A percentile compares a stretch with the other conserved stretches of the same genome.
These are phyloP conservation scores for Parsonsia alboflavescens DNA, from an alignment of 257 asterid species.

Conservation along the genomic window DNA sequence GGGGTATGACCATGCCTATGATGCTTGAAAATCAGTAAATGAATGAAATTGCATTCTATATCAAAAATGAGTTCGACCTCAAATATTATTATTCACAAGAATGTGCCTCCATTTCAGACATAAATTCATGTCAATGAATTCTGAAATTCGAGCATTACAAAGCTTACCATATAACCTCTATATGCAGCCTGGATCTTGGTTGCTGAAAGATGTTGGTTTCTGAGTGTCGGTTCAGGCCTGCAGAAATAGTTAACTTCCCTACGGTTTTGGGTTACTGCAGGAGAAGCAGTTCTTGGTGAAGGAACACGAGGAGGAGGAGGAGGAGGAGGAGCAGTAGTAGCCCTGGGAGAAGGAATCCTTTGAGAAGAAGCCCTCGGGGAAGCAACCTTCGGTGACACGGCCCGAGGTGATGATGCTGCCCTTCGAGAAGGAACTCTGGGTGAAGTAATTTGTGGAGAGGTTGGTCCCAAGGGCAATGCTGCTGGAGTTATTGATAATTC, in stretches of 20 bases:
- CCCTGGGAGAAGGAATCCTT: conserved; percentile 26
- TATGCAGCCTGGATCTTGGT: conserved; percentile 78
- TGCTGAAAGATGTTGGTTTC: conserved; percentile 55
- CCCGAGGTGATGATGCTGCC: conserved; percentile 37
- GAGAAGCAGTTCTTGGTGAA: conserved; percentile 33
- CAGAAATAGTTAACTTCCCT: conserved; percentile 42
- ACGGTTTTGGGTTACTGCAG: conserved; percentile 29
- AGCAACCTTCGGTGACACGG: conserved; percentile 27
- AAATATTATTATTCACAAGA: background rate
- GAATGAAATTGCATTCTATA: too few relatives aligned
- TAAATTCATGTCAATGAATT: background rate
- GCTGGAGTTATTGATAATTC: conserved; percentile 37
- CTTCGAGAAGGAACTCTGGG: conserved; percentile 43
- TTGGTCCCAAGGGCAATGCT: conserved; percentile 32
- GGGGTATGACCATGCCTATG: background rate
- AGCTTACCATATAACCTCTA: conserved; percentile 78
- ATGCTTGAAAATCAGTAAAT: background rate
- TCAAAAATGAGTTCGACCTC: background rate
- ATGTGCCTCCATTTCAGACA: background rate
- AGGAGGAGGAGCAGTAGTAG: conserved; percentile 26
- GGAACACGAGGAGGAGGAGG: conserved; percentile 33
- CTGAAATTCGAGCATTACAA: background rate
- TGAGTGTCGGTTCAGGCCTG: conserved; percentile 68
- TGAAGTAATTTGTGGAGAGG: conserved; percentile 42
- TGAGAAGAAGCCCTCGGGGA: conserved; percentile 29